Evolutionary conservation across 192 early-diverging fungal species (phyloP), one percentile per base, ranked within the genome.

Genomic region (Oehlia diaphana): DNA sequence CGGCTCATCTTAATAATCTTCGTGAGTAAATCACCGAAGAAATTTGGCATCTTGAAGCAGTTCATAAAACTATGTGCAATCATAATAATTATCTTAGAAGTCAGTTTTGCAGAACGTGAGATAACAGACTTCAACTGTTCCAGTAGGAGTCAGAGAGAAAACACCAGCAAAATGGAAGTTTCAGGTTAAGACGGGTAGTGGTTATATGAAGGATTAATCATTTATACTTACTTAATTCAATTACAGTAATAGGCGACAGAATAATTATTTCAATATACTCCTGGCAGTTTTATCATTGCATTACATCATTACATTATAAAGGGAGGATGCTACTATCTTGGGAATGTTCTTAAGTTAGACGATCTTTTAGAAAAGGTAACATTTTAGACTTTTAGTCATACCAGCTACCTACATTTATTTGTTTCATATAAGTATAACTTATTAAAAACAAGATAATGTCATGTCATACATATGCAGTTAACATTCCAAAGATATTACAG

Each of bases 91-190:
- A 96, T 74, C 84, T 96, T 63, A 82, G 91, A 63, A 89, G 91
- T 63, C 97, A 98, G 90, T 31, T 98, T 83, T 98, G 49, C 92
- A 95, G 81, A 98, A 98, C 75, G 97, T 98, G 63, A 92, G 97
- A 53, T 91, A 92, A 73, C 92, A 97, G 84, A 91, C 88, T 81
- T 91, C 87, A 37, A 83, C 80, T 6, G 85, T 81, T 7, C 63
- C 63, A 50, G 90, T 91, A 0, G 85, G 89, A 1, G 87, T 86
- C 23, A 86, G 84, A 53, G 80, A 84, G 26, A 81, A 82, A n/a
- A 85, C 86, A 53, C 86, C 86, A 28, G 77, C 80, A 31, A 86
- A 42, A 77, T 82, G 19, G 84, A 90, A 76, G 83, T 86, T 19
- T 88, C 89, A 61, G 93, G 91, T n/a, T 92, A 94, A 79, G 92